These are phyloP conservation scores for Tubosaeta sp. DNA, from an alignment of 768 basidiomycete species.

Conservation along the genomic window DNA sequence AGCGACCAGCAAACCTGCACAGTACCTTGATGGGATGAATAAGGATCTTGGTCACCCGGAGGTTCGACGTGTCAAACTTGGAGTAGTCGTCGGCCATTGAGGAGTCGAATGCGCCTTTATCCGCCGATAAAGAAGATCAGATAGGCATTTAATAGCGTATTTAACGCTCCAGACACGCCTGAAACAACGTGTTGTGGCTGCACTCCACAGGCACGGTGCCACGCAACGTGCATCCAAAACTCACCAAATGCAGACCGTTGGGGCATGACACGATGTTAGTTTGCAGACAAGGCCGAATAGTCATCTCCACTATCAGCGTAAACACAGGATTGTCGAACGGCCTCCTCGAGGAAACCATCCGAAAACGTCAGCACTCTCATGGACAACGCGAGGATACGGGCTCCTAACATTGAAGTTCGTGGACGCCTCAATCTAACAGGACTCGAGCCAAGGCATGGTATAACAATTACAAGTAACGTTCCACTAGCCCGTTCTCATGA, in stretches of 20 bases:
- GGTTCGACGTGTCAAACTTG: constrained; percentile 29
- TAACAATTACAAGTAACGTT: background rate
- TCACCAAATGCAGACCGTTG: too few relatives aligned
- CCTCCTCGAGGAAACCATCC: too few relatives aligned
- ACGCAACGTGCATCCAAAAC: too few relatives aligned
- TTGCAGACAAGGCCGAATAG: too few relatives aligned
- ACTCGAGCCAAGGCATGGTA: too few relatives aligned
- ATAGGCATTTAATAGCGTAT: background rate
- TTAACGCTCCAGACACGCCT: background rate
- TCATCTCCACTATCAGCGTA: too few relatives aligned
- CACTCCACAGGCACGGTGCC: background rate
- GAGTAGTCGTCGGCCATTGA: constrained; percentile 11
- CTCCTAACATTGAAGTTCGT: too few relatives aligned
- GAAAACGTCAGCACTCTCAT: too few relatives aligned
- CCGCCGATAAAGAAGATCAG: constrained; percentile 9
- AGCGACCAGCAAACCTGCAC: background rate
- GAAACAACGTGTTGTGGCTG: background rate
- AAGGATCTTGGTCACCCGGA: constrained; percentile 52
- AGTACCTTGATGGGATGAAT: constrained; percentile 65
- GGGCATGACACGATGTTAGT: too few relatives aligned
- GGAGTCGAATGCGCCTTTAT: background rate
- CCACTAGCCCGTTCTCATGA: constrained; percentile 77
- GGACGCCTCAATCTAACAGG: too few relatives aligned
- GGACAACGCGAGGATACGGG: too few relatives aligned
- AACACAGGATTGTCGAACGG: too few relatives aligned